phyloP scores from a whole-genome alignment of 148 eudicot genomes.

The Pharnaceum exiguum region DNA sequence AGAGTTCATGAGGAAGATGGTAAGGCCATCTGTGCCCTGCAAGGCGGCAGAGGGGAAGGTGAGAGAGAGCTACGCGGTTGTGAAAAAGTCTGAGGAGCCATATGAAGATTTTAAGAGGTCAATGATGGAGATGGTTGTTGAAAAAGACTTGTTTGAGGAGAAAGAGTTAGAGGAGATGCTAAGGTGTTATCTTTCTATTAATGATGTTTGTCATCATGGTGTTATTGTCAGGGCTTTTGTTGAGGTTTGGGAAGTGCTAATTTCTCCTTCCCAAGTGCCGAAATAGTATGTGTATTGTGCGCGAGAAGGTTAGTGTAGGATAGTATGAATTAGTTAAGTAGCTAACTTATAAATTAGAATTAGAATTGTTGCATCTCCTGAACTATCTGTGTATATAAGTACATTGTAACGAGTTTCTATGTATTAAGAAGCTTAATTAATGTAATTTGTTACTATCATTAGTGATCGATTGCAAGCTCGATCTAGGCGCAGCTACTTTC shows the following conservation, averaged over 20 bases:
- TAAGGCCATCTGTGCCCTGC: too few species aligned
- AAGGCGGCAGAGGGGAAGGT: slow-evolving; percentile 63
- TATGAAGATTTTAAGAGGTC: slow-evolving; percentile 69
- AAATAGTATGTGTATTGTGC: too few species aligned
- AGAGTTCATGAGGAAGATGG: slow-evolving; percentile 56
- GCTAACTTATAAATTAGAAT: too few species aligned
- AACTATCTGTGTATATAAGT: too few species aligned
- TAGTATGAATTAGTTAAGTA: too few species aligned
- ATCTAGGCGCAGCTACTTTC: too few species aligned
- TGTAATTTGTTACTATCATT: neutral
- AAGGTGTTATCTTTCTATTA: slow-evolving; percentile 61
- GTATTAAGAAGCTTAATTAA: neutral
- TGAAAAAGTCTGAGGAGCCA: slow-evolving; percentile 70
- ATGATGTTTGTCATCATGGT: slow-evolving; percentile 48
- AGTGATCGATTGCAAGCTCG: too few species aligned
- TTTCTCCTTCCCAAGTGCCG: slow-evolving; percentile 11
- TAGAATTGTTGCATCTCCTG: too few species aligned
- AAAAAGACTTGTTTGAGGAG: slow-evolving; percentile 69
- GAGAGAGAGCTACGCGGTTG: slow-evolving; percentile 77
- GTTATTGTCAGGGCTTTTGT: slow-evolving; percentile 64
- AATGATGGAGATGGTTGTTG: slow-evolving; percentile 89
- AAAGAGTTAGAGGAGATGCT: slow-evolving; percentile 61
- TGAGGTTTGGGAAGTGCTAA: slow-evolving; percentile 61
- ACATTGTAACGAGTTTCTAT: too few species aligned
- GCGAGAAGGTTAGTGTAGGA: too few species aligned